phyloP scores from a whole-genome alignment of 148 eudicot genomes.

The Rhododendron vialii region DNA sequence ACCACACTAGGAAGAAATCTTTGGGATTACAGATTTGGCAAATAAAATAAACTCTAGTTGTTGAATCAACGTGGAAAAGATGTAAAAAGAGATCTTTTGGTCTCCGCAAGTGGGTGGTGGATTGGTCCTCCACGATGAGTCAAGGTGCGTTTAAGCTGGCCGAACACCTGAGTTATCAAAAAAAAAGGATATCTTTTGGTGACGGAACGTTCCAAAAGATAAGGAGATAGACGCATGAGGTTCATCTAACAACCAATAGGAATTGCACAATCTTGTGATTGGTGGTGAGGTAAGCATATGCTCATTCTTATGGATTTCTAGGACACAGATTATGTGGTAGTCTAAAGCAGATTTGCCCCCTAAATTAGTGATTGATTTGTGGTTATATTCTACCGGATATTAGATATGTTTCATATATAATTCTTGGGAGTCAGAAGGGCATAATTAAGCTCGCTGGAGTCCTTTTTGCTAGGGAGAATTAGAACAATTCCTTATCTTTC shows the following conservation, averaged over 20 bases:
- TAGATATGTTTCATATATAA: neutral
- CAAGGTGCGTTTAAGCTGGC: neutral
- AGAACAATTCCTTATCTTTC: neutral
- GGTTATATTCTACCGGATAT: slow-evolving; percentile 5
- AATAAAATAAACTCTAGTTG: neutral
- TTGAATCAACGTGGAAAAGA: neutral
- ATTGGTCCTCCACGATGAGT: neutral
- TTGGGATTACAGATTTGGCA: neutral
- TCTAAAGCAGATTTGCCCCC: neutral
- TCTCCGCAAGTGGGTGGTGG: neutral
- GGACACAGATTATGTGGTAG: neutral
- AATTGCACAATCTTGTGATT: neutral
- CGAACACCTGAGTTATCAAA: no score
- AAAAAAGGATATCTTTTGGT: neutral
- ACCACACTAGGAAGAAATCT: slow-evolving; percentile 12
- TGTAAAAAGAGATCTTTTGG: neutral
- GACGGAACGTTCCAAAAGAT: slow-evolving; percentile 27
- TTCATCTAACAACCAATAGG: slow-evolving; percentile 15
- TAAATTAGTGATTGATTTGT: neutral
- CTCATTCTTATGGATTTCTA: neutral
- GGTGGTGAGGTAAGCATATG: slow-evolving; percentile 8
- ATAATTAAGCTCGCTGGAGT: neutral
- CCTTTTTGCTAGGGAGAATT: neutral
- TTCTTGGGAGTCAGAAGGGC: neutral
- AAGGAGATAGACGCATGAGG: slow-evolving; percentile 17